Base-by-base conservation (phyloP, 164 flowering plant species). In the Sextonia rubra region DNA sequence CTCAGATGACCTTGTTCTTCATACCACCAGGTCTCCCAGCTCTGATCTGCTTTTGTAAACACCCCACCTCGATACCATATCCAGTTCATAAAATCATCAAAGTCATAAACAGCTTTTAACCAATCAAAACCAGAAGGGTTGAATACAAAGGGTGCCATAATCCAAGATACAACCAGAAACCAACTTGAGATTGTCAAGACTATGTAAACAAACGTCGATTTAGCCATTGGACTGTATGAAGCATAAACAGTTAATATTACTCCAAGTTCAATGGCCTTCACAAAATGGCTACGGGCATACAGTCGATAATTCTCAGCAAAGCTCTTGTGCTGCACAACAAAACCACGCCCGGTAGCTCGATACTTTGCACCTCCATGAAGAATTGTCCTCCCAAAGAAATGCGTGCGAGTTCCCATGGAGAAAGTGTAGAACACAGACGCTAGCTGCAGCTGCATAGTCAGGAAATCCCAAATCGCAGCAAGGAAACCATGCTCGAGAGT, bases 21-120 rank as follows among this genome's bases (percentile, higher is more conserved):
- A 47, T 90, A 86, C 98, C 99, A 95, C 98, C 99, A 95, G 17
- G 89, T 89, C 77, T 90, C 93, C 99, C 99, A 95, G 79, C 99
- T 91, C 80, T 87, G 85, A 0, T 95, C 98, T 15, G 94, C 85
- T 78, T 87, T 87, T 14, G 87, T 77, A 60, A 88, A 88, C 30
- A 87, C 76, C 48, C 93, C 97, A 71, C 96, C 89, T 56, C 72
- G 70, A 69, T 74, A 83, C 96, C 97, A 95, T 68, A 95, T 74
- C 99, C 99, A 95, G 72, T 81, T 87, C 77, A 95, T 84, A 69
- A 95, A 95, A 71, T 90, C 91, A 29, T 91, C 98, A 73, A 87
- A 95, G 76, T 95, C 98, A 73, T 93, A 89, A 1, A 95, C 99
- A 14, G 98, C 88, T 73, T 95, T 95, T 74, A 95, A 77, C 99